A percentile compares a stretch with the other conserved stretches of the same genome.
These are phyloP conservation scores for Leccinum disarticulatum DNA, from an alignment of 768 basidiomycete species.

Conservation along the genomic window DNA sequence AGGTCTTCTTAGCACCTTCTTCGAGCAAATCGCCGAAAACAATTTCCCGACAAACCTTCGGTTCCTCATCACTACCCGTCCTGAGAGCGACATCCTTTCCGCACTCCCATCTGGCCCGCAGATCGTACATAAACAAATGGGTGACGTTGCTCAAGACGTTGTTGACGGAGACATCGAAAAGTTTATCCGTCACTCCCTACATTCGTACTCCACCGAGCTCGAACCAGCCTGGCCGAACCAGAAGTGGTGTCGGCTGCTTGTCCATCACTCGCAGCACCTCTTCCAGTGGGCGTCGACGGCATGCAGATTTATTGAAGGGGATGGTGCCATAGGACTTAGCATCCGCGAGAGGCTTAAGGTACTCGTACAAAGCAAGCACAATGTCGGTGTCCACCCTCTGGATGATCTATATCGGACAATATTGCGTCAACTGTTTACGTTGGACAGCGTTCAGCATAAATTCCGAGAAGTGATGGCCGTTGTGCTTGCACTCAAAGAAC, in stretches of 20 bases:
- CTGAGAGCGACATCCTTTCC: constrained; percentile 25
- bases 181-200: constrained; percentile 18
- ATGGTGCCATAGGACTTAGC: constrained; percentile 14
- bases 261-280: constrained; percentile 28
- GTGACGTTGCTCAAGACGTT: constrained; percentile 8
- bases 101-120: constrained; percentile 2
- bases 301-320: constrained; percentile 27
- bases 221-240: constrained; percentile 20
- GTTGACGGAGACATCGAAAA: constrained; percentile 19
- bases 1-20: constrained; percentile 13
- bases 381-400: constrained; percentile 8
- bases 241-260: constrained; percentile 23
- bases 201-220: constrained; percentile 7
- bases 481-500: constrained; percentile 19
- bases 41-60: constrained; percentile 24
- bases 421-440: constrained; percentile 13
- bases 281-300: constrained; percentile 37
- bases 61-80: constrained; percentile 29
- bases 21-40: constrained; percentile 7
- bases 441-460: constrained; percentile 2
- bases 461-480: constrained; percentile 25
- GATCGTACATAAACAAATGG: constrained; percentile 16
- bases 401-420: constrained; percentile 24
- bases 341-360: constrained; percentile 12
- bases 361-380: constrained; percentile 7